phyloP scores from a whole-genome alignment of 495 filamentous ascomycete species.

The Aspergillus sclerotioniger region DNA sequence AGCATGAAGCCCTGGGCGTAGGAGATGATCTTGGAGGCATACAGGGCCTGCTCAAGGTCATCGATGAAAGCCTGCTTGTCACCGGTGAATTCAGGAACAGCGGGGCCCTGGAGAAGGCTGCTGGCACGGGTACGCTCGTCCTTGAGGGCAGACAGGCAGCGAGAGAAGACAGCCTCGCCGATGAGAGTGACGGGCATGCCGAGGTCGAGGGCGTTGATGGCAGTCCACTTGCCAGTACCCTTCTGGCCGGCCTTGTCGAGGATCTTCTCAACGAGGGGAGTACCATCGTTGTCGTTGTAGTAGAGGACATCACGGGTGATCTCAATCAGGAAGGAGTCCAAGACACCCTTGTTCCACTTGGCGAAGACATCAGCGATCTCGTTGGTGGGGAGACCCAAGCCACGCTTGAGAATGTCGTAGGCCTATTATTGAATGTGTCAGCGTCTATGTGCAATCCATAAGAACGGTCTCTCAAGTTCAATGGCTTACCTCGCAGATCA shows the following conservation, averaged over 20 bases:
- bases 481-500: constrained; percentile 85
- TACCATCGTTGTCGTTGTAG: constrained; percentile 92
- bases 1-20: constrained; percentile 99
- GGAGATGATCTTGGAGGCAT: constrained; percentile 99
- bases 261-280: constrained; percentile 94
- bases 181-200: constrained; percentile 99
- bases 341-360: constrained; percentile 97
- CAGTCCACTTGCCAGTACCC: constrained; percentile 99
- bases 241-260: constrained; percentile 98
- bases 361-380: constrained; percentile 93
- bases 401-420: constrained; percentile 99
- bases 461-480: background rate
- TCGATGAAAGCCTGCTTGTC: constrained; percentile 91
- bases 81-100: constrained; percentile 70
- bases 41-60: constrained; percentile 97
- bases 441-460: background rate
- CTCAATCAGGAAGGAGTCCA: constrained; percentile 99
- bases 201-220: constrained; percentile 96
- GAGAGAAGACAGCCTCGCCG: constrained; percentile 92
- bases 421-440: constrained; percentile 56
- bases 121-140: constrained; percentile 84
- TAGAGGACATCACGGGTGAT: constrained; percentile 97
- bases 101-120: constrained; percentile 72
- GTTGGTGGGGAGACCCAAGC: constrained; percentile 76
- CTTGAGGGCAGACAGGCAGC: constrained; percentile 93